phyloP scores from a whole-genome alignment of 2,329 filamentous ascomycete genomes.

The Paecilomyces niveus region DNA sequence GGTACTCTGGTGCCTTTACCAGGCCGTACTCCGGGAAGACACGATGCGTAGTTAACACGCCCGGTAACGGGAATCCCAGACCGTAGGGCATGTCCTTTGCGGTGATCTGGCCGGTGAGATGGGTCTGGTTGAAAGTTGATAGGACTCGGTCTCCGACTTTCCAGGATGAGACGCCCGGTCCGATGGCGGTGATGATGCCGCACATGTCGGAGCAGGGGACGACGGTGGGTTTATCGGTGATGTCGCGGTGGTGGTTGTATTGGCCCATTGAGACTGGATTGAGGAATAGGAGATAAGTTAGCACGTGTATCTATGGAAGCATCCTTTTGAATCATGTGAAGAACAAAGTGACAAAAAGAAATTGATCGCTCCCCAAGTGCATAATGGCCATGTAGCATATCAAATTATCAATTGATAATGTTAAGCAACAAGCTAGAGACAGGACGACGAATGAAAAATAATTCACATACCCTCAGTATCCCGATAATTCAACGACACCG shows the following conservation, averaged over 20 bases:
- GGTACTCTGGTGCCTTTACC: slow-evolving; percentile 33
- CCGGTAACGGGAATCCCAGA: slow-evolving; percentile 53
- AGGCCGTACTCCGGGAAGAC: slow-evolving; percentile 34
- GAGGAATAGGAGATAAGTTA: background rate
- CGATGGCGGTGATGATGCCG: slow-evolving; percentile 50
- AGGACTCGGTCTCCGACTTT: slow-evolving; percentile 59
- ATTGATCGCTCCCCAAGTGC: background rate
- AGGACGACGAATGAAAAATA: background rate
- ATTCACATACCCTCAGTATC: slow-evolving; percentile 34
- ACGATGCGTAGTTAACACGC: slow-evolving; percentile 37
- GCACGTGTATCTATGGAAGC: background rate
- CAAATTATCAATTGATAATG: background rate
- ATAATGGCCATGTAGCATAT: background rate
- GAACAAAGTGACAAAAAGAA: background rate
- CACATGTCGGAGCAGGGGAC: slow-evolving; percentile 67
- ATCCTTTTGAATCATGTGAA: no score
- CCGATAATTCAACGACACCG: slow-evolving; percentile 50
- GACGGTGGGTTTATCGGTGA: slow-evolving; percentile 37
- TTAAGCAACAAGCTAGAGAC: background rate
- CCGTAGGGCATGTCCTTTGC: slow-evolving; percentile 50
- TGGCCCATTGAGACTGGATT: slow-evolving; percentile 54
- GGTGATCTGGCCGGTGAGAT: slow-evolving; percentile 53
- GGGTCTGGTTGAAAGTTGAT: slow-evolving; percentile 51
- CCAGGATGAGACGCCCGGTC: slow-evolving; percentile 42
- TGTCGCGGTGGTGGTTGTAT: slow-evolving; percentile 58